Percentiles rank a stretch among this genome's conserved stretches.
These are phyloP conservation scores for Cerioporus squamosus DNA, from an alignment of 1,284 basidiomycete species.

Conservation along the genomic window DNA sequence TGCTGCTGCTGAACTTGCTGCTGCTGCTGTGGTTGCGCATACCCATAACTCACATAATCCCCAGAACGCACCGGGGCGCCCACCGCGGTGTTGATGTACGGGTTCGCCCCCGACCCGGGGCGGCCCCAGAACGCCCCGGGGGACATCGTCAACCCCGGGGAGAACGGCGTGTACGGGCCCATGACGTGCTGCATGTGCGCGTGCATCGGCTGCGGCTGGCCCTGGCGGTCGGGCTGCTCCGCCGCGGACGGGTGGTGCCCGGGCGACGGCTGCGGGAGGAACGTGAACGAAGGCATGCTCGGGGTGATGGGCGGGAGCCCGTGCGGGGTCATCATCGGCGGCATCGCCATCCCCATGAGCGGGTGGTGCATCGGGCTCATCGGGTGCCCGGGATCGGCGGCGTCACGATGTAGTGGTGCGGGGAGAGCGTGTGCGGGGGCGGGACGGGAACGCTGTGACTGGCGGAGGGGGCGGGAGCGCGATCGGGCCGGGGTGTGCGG, in stretches of 20 bases:
- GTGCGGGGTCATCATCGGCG: constrained; percentile 58
- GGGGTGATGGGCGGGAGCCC: constrained; percentile 79
- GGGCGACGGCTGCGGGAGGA: constrained; percentile 51
- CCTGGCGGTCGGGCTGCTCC: constrained; percentile 7
- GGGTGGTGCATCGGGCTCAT: constrained; percentile 41
- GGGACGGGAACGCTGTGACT: constrained; percentile 46
- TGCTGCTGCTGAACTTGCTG: constrained; percentile 11
- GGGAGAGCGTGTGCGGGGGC: constrained; percentile 38
- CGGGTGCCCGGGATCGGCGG: constrained; percentile 28
- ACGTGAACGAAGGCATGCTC: constrained; percentile 79
- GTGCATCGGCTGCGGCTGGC: constrained; percentile 10
- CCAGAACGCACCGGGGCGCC: constrained; percentile 60
- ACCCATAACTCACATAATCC: constrained; percentile 5
- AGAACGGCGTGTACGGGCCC: constrained; percentile 49
- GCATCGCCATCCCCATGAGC: constrained; percentile 33
- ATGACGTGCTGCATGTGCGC: constrained; percentile 30
- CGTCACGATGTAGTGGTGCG: constrained; percentile 18
- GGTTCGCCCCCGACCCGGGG: constrained; percentile 51
- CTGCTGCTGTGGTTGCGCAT: constrained; percentile 12
- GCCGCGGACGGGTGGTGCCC: constrained; percentile 15
- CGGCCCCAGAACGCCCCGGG: constrained; percentile 72
- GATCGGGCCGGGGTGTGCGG: constrained; percentile 72
- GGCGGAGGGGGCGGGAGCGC: constrained; percentile 62
- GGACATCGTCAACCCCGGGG: constrained; percentile 71
- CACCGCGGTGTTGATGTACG: constrained; percentile 68